Conservation (phyloP, 1,139 yeast species). For the Suzukiozyma palmioleophila region DNA sequence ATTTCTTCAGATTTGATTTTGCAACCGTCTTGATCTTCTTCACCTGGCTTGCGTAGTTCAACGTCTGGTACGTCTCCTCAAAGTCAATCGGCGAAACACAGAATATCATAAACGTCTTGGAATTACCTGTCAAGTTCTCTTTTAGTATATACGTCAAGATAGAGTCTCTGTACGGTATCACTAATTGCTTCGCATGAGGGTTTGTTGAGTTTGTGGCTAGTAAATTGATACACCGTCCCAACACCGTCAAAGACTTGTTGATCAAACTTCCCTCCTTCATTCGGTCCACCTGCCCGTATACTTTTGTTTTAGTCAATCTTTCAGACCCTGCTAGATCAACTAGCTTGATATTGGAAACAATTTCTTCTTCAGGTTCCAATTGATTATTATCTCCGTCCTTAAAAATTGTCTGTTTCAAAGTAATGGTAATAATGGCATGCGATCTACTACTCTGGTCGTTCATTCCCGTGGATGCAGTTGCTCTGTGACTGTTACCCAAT, state of each 20-base stretch:
- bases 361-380: conserved; percentile 51
- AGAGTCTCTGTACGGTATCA: conserved; percentile 72
- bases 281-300: conserved; percentile 54
- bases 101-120: conserved; percentile 72
- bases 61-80: conserved; percentile 70
- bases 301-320: conserved; percentile 58
- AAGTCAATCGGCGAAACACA: conserved; percentile 72
- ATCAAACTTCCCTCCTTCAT: conserved; percentile 72
- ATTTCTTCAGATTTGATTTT: conserved; percentile 34
- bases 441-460: conserved; percentile 70
- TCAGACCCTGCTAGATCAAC: conserved; percentile 87
- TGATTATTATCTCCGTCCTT: conserved; percentile 20
- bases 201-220: conserved; percentile 21
- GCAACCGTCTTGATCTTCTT: conserved; percentile 66
- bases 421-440: conserved; percentile 69
- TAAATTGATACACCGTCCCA: conserved; percentile 69
- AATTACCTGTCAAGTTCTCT: conserved; percentile 70
- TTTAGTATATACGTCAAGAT: conserved; percentile 66
- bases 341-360: conserved; percentile 55
- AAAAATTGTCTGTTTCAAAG: conserved; percentile 53
- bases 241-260: conserved; percentile 68
- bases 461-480: conserved; percentile 68
- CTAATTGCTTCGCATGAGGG: conserved; percentile 17
- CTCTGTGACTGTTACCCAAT: conserved; percentile 48
- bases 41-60: conserved; percentile 73